Evolutionary conservation across 257 asterid genomes (phyloP), one percentile per base, ranked within the genome.

Genomic region (Apocynum venetum): DNA sequence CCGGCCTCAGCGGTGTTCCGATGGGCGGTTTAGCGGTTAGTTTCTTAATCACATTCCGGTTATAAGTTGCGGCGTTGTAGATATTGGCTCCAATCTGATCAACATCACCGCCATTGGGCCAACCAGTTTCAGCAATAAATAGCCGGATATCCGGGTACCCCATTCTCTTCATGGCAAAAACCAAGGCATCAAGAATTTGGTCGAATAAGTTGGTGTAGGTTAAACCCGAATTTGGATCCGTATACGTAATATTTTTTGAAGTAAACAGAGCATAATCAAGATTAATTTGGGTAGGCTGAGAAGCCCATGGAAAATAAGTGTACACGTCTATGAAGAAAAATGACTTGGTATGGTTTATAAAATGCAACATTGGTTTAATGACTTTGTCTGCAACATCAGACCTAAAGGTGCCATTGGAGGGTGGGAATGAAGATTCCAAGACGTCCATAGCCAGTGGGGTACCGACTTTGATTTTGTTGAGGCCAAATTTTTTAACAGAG

Each of bases 71-170:
- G 53, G 98, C 86, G 77, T 94, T 92, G 89, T 87, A 83, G 43
- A 89, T 71, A 25, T 82, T 95, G 0, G 89, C 95, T 10, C 99
- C 98, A 71, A 89, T 88, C 80, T 93, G 97, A 61, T 85, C 96
- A 25, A 84, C 74, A 61, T 88, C 96, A 1, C 97, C 93, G 35
- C 88, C 91, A 70, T 83, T 95, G 64, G 98, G 98, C 98, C 99
- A 95, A 64, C 99, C 97, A 20, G 98, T 95, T 80, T 95, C 99
- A 3, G 97, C 99, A 0, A 95, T 14, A 73, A 91, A 91, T 17
- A 95, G 17, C 1, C 97, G 91, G 75, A 88, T 64, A 70, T 93
- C 73, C 57, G 97, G 93, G 84, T 90, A 93, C 74, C 97, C 97
- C 64, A 87, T 82, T 71, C 83, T 75, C 60, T 82, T 77, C 99